phyloP scores from a whole-genome alignment of 2,329 filamentous ascomycete species.

The Alternaria hordeiaustralica region DNA sequence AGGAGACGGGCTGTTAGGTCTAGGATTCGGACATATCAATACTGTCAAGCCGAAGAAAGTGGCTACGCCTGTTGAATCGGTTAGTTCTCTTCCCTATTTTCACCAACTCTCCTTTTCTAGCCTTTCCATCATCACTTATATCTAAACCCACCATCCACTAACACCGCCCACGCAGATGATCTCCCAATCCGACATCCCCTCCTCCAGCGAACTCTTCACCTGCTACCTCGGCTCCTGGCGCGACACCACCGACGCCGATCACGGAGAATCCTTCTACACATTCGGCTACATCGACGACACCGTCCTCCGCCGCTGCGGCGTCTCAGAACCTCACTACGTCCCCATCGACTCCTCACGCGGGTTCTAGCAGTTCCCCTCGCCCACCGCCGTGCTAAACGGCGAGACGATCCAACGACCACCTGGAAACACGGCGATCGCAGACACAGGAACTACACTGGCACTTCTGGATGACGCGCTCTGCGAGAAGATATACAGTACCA shows the following conservation, averaged over 20 bases:
- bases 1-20: conserved; percentile 70
- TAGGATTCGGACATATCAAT: conserved; percentile 70
- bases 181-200: conserved; percentile 58
- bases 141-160: background rate
- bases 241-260: conserved; percentile 53
- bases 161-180: conserved; percentile 62
- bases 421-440: conserved; percentile 71
- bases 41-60: conserved; percentile 64
- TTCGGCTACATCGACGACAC: conserved; percentile 74
- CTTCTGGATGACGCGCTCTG: conserved; percentile 68
- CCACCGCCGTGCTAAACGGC: conserved; percentile 64
- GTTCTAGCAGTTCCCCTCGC: conserved; percentile 71
- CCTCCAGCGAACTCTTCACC: conserved; percentile 66
- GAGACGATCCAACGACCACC: conserved; percentile 54
- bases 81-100: background rate
- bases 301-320: conserved; percentile 62
- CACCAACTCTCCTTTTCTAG: too few relatives aligned
- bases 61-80: conserved; percentile 65
- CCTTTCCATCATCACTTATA: accelerated
- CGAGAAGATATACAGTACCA: conserved; percentile 67
- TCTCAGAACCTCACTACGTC: conserved; percentile 64
- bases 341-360: conserved; percentile 68
- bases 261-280: conserved; percentile 68
- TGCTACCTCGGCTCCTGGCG: conserved; percentile 66
- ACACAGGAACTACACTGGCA: conserved; percentile 74